Evolutionary conservation across 2,329 filamentous ascomycete species (phyloP), one percentile per base, ranked within the genome.

Genomic region (Colletotrichum theobromicola): DNA sequence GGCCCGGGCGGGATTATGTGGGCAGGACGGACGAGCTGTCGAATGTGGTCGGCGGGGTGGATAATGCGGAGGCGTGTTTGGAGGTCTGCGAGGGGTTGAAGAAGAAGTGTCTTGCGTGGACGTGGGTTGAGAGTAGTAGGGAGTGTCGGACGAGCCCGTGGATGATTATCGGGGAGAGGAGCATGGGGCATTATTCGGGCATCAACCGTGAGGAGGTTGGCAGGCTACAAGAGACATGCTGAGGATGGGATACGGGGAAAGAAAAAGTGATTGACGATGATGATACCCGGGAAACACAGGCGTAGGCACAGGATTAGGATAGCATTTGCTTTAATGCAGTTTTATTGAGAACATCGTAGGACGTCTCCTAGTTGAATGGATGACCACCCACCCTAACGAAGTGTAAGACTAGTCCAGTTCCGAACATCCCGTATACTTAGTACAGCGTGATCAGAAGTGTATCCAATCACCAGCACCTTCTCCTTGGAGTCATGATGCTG

Each of bases 21-120:
- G 89, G 89, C n/a, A 84, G 84, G 63, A 82, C 83, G 26, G 88
- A 88, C 76, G 86, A 88, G 75, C 78, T 80, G 70, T 83, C 83
- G 61, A 85, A 81, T 70, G 84, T 82, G 24, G 82, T 84, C 75
- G 77, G 79, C 15, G 79, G 82, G 46, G 81, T 88, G 13, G 77
- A 78, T 42, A 84, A 81, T 60, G 83, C 85, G 8, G 84, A 86
- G 34, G 83, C 82, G 42, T 90, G 89, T 77, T 77, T 85, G 74
- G 79, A 79, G 18, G 82, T 85, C 50, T 90, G 89, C 81, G 78
- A 83, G 28, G 77, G 80, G 35, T 81, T 82, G 46, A 77, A 80
- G n/a, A 79, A 77, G 32, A 79, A 80, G 73, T 90, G 89, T 75
- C 80, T 90, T 68, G 88, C 89, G 28, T 90, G 89, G 89, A 86